Evolutionary conservation across 331 rosid genomes (phyloP), one percentile per base, ranked within the genome.

Genomic region (Cydonia oblonga): DNA sequence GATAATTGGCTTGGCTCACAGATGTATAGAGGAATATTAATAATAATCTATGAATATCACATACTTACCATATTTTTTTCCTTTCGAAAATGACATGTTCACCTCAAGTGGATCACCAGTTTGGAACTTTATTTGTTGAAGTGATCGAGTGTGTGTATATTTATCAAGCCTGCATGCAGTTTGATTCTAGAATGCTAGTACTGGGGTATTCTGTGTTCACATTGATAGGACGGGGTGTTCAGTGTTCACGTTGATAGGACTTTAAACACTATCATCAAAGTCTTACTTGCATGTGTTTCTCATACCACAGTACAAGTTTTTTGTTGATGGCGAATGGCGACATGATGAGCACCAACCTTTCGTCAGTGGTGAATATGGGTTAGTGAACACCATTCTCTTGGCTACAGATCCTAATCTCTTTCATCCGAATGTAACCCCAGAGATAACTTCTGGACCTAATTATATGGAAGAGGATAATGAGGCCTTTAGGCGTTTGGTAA

Each of bases 251-350:
- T 64, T 58, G 51, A 22, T 22, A 6, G 74, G 63, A 62, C 59
- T 72, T 79, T 11, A 64, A 20, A n/a, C 42, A 69, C 68, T n/a
- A 44, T 69, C 74, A 26, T 57, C 68, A 26, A 74, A 74, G 76
- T 33, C 72, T 68, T 66, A 62, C 30, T 38, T 76, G 75, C 25
- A 64, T 66, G 10, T 81, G 33, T 66, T 24, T 42, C 15, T 63
- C 72, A 40, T 74, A 70, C 76, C 87, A 95, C 97, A 95, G 99
- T 95, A 85, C 88, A 95, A 95, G 75, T 95, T 91, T 84, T 95
- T 58, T 83, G 97, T 95, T 76, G 99, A 95, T 86, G 96, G 96
- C 75, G 96, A 90, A 76, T 95, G 99, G 99, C 85, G 89, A 68
- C 90, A 95, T 60, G 99, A 91, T 62, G 97, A 91, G 76, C 91